A percentile compares a stretch with the other conserved stretches of the same genome.
Conservation (phyloP, 2,329 filamentous ascomycete genomes). For the Talaromyces rugulosus region DNA sequence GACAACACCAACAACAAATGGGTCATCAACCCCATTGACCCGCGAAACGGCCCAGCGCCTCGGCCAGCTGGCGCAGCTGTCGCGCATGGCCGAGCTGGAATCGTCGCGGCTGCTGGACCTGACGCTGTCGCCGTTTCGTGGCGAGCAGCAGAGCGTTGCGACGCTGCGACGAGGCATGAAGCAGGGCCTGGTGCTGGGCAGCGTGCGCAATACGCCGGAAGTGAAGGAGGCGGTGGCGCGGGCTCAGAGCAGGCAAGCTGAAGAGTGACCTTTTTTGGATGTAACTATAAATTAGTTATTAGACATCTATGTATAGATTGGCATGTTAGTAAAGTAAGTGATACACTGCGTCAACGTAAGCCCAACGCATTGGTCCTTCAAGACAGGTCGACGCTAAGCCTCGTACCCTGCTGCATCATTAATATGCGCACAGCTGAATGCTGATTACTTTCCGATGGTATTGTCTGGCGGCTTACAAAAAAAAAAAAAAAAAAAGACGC, state of each 20-base stretch:
- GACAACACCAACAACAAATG: slow-evolving; percentile 15
- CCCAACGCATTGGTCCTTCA: not conserved
- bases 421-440: too few species aligned
- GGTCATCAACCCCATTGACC: slow-evolving; percentile 23
- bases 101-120: slow-evolving; percentile 66
- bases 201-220: slow-evolving; percentile 71
- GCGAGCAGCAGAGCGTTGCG: slow-evolving; percentile 61
- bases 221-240: slow-evolving; percentile 74
- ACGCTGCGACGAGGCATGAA: slow-evolving; percentile 69
- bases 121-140: slow-evolving; percentile 75
- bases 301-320: too few species aligned
- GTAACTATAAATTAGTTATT: too few species aligned
- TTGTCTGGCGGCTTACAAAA: too few species aligned
- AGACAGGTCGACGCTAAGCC: not conserved
- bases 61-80: slow-evolving; percentile 60
- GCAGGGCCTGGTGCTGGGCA: slow-evolving; percentile 86
- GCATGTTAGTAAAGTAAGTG: too few species aligned
- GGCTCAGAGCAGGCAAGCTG: slow-evolving; percentile 49
- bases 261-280: too few species aligned
- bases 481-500: too few species aligned
- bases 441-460: too few species aligned
- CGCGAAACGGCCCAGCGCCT: slow-evolving; percentile 59
- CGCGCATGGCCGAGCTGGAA: slow-evolving; percentile 63
- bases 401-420: not conserved
- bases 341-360: not conserved